Evolutionary conservation across 768 basidiomycete species (phyloP).

Genomic region (Solioccasus polychromus): DNA sequence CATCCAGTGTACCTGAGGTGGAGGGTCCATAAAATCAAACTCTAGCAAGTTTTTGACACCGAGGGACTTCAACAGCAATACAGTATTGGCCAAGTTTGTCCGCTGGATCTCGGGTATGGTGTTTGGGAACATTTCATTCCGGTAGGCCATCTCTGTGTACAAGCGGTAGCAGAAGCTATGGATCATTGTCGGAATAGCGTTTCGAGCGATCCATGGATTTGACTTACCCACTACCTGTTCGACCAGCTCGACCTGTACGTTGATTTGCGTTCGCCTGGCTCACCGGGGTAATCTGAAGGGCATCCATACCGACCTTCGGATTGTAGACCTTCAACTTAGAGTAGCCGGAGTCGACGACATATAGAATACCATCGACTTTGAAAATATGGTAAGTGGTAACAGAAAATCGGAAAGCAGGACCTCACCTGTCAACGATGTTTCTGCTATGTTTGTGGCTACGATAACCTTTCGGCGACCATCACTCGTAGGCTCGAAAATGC

Average conservation of each 20-base stretch:
- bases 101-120: conserved; percentile 99
- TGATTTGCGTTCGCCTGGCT: conserved; percentile 98
- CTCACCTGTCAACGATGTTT: conserved; percentile 90
- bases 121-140: conserved; percentile 93
- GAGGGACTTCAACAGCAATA: conserved; percentile 88
- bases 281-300: conserved; percentile 97
- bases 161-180: conserved; percentile 90
- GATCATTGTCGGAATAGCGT: conserved; percentile 2
- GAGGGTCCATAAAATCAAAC: conserved; percentile 99
- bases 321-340: conserved; percentile 99
- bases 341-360: conserved; percentile 94
- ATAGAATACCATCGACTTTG: conserved; percentile 93
- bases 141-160: conserved; percentile 95
- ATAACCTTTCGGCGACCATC: conserved; percentile 97
- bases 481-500: conserved; percentile 91
- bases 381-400: neutral
- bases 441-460: conserved; percentile 98
- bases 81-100: conserved; percentile 97
- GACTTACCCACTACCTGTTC: conserved; percentile 90
- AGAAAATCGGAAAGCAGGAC: neutral
- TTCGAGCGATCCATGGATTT: neutral
- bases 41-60: conserved; percentile 97
- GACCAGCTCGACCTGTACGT: conserved; percentile 91
- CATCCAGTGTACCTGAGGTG: conserved; percentile 71
- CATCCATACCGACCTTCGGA: conserved; percentile 99